Evolutionary conservation across 176 grass and related monocot genomes (phyloP).

Genomic region (Paspalum vaginatum): DNA sequence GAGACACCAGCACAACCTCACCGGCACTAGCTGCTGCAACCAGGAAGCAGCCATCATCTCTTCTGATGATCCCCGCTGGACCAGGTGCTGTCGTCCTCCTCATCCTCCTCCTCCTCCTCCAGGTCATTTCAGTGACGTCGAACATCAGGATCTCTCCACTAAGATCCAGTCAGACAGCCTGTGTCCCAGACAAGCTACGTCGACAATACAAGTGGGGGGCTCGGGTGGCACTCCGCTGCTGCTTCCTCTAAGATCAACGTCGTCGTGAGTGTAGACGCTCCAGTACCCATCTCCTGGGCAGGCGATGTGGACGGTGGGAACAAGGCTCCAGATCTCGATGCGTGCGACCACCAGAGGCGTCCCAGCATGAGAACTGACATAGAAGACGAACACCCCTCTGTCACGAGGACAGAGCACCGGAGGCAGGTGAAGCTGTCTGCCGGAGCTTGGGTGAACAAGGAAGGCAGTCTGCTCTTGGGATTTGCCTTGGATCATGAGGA

Average conservation of each 20-base stretch:
- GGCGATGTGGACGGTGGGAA: not conserved
- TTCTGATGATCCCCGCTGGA: too few species aligned
- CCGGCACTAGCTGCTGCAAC: not conserved
- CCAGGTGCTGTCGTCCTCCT: not conserved
- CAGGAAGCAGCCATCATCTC: not conserved
- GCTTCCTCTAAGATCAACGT: too few species aligned
- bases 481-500: constrained; percentile 3
- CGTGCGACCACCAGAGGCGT: not conserved
- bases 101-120: not conserved
- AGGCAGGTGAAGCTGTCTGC: not conserved
- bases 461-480: not conserved
- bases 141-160: not conserved
- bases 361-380: not conserved
- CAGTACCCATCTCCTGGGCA: constrained; percentile 27
- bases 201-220: not conserved
- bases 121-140: not conserved
- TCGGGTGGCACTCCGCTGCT: not conserved
- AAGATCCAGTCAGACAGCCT: constrained; percentile 5
- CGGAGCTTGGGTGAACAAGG: not conserved
- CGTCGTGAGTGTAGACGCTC: constrained; percentile 15
- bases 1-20: not conserved
- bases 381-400: not conserved
- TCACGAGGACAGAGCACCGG: too few species aligned
- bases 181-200: constrained; percentile 14
- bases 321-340: not conserved